Conservation (phyloP, 805 yeast genomes). For the Kregervanrija delftensis region DNA sequence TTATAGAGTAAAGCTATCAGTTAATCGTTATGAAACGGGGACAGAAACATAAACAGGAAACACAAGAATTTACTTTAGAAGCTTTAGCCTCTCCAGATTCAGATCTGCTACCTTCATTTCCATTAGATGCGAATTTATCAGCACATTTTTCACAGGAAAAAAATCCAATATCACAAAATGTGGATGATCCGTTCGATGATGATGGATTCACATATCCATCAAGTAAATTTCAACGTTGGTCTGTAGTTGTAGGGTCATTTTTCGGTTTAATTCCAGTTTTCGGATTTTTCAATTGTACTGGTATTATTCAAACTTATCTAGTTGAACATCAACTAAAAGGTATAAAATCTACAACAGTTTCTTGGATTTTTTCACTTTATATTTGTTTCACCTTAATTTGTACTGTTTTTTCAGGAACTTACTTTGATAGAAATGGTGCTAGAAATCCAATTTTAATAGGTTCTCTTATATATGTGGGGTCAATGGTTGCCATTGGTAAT, state of each 20-base stretch:
- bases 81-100: neutral
- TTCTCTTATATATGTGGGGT: slow-evolving; percentile 30
- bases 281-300: slow-evolving; percentile 51
- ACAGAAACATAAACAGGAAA: neutral
- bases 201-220: slow-evolving; percentile 26
- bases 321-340: slow-evolving; percentile 48
- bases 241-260: slow-evolving; percentile 34
- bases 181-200: neutral
- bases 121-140: too few relatives aligned
- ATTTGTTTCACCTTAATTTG: slow-evolving; percentile 39
- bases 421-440: slow-evolving; percentile 58
- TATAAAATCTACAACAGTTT: slow-evolving; percentile 39
- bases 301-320: slow-evolving; percentile 56
- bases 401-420: slow-evolving; percentile 33
- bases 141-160: too few relatives aligned
- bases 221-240: slow-evolving; percentile 33
- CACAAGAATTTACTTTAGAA: neutral
- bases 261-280: slow-evolving; percentile 35
- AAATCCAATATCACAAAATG: neutral
- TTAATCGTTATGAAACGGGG: neutral
- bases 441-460: slow-evolving; percentile 34
- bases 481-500: slow-evolving; percentile 44
- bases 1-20: too few relatives aligned
- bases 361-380: slow-evolving; percentile 61
- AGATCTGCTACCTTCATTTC: neutral